Evolutionary conservation across 1,139 yeast species (phyloP).

Genomic region (Taiozyma sp.): DNA sequence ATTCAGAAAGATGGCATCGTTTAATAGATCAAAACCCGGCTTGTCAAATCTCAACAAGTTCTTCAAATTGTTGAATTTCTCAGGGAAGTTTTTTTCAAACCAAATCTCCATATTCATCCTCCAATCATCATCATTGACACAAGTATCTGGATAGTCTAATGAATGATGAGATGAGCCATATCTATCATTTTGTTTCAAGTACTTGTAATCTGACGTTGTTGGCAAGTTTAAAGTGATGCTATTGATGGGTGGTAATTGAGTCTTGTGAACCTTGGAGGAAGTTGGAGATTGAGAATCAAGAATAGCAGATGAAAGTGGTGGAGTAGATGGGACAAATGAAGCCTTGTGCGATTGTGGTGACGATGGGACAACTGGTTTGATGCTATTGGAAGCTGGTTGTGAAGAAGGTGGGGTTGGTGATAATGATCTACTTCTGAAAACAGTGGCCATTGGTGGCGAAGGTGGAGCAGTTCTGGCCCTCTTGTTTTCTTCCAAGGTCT

Average conservation of each 20-base stretch:
- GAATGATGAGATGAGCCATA: slow-evolving; percentile 16
- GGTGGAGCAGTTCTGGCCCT: slow-evolving; percentile 50
- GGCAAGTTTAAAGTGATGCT: slow-evolving; percentile 5
- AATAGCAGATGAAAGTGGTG: slow-evolving; percentile 9
- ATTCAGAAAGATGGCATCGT: slow-evolving; percentile 22
- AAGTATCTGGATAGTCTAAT: slow-evolving; percentile 23
- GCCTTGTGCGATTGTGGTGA: slow-evolving; percentile 7
- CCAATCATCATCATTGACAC: slow-evolving; percentile 25
- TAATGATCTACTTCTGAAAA: slow-evolving; percentile 15
- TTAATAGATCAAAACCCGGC: slow-evolving; percentile 24
- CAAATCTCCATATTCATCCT: slow-evolving; percentile 25
- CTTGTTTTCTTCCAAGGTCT: slow-evolving; percentile 26
- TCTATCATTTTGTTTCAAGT: slow-evolving; percentile 17
- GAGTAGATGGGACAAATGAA: slow-evolving; percentile 8
- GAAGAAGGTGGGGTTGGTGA: slow-evolving; percentile 17
- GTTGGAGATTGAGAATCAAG: slow-evolving; percentile 3
- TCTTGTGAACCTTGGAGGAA: slow-evolving; percentile 1
- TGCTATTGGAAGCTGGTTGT: background rate
- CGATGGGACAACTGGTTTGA: slow-evolving; percentile 2
- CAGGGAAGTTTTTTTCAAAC: slow-evolving; percentile 27
- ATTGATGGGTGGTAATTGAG: slow-evolving; percentile 7
- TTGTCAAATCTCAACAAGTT: slow-evolving; percentile 22
- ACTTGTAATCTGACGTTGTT: slow-evolving; percentile 8
- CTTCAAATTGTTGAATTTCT: slow-evolving; percentile 25
- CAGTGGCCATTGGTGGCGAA: slow-evolving; percentile 30